Percentiles rank a stretch among this genome's conserved stretches.
phyloP scores from a whole-genome alignment of 1,284 basidiomycete genomes.

The Heterobasidion irregulare region DNA sequence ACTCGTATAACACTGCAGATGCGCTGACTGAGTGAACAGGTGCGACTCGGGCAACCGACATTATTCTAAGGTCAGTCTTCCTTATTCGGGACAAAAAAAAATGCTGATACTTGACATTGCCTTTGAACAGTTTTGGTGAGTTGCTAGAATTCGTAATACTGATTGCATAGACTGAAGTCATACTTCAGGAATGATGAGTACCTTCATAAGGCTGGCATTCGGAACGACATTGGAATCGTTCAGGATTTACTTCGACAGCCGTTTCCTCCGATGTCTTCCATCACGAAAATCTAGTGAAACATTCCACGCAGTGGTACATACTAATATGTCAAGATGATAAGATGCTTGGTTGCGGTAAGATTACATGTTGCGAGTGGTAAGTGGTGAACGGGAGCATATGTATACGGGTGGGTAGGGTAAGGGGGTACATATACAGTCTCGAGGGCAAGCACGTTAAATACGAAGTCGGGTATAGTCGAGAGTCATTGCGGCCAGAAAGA shows the following conservation, averaged over 20 bases:
- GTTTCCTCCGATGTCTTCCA: slow-evolving; percentile 14
- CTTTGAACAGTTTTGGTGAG: slow-evolving; percentile 33
- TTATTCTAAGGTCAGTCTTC: slow-evolving; percentile 70
- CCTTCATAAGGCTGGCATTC: slow-evolving; percentile 52
- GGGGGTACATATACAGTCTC: not conserved
- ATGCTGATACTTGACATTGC: not conserved
- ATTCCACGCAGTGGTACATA: slow-evolving; percentile 2
- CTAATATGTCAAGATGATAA: slow-evolving; percentile 1
- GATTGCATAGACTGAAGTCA: slow-evolving; percentile 3
- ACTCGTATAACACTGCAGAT: not conserved
- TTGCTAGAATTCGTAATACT: not conserved
- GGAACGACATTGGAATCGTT: slow-evolving; percentile 44
- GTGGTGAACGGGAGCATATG: not conserved
- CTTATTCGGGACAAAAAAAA: not conserved
- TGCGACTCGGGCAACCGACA: slow-evolving; percentile 82
- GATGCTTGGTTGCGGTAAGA: not conserved
- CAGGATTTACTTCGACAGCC: slow-evolving; percentile 37
- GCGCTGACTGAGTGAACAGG: slow-evolving; percentile 25
- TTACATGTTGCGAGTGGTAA: slow-evolving; percentile 2
- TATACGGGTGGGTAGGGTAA: not conserved
- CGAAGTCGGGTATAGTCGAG: too few species aligned
- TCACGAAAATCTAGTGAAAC: slow-evolving; percentile 12
- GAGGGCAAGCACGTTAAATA: not conserved
- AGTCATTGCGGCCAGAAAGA: not conserved
- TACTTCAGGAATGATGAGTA: slow-evolving; percentile 73